Percentiles rank a stretch among this genome's conserved stretches.
Evolutionary conservation across 2,329 filamentous ascomycete genomes (phyloP).

Genomic region (Venturia pyrina): DNA sequence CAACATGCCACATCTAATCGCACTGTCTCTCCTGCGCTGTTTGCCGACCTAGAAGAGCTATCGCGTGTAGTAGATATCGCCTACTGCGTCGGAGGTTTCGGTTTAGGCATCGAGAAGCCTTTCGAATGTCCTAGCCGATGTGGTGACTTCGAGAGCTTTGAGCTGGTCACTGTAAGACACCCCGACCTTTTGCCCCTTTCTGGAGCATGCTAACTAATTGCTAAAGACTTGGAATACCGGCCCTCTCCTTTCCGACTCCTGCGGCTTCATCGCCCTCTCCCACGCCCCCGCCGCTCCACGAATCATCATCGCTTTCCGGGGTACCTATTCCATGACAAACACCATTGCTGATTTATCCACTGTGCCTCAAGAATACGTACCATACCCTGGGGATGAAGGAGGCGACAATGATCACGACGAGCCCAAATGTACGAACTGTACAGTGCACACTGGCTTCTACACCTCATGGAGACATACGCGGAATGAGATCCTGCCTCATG

Average conservation of each 20-base stretch:
- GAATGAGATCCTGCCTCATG: slow-evolving; percentile 53
- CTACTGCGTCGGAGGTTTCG: slow-evolving; percentile 82
- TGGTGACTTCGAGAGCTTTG: slow-evolving; percentile 68
- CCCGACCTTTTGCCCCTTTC: neutral
- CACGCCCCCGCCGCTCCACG: slow-evolving; percentile 49
- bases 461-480: slow-evolving; percentile 72
- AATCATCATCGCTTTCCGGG: slow-evolving; percentile 82
- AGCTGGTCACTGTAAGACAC: slow-evolving; percentile 54
- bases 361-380: slow-evolving; percentile 79
- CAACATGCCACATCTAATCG: slow-evolving; percentile 16
- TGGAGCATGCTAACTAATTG: slow-evolving; percentile 13
- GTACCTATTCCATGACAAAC: slow-evolving; percentile 89
- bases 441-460: slow-evolving; percentile 85
- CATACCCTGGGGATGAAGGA: slow-evolving; percentile 56
- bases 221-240: slow-evolving; percentile 78
- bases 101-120: slow-evolving; percentile 71
- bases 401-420: slow-evolving; percentile 20
- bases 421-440: slow-evolving; percentile 67
- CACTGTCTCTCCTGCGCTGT: slow-evolving; percentile 53
- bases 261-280: slow-evolving; percentile 87
- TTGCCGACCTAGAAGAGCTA: slow-evolving; percentile 73
- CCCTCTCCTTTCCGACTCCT: slow-evolving; percentile 75
- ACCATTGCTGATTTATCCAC: slow-evolving; percentile 85
- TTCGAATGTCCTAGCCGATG: slow-evolving; percentile 83
- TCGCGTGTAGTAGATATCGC: slow-evolving; percentile 88